phyloP scores from a whole-genome alignment of 2,329 filamentous ascomycete species.

The Incumbomyces delicatus region DNA sequence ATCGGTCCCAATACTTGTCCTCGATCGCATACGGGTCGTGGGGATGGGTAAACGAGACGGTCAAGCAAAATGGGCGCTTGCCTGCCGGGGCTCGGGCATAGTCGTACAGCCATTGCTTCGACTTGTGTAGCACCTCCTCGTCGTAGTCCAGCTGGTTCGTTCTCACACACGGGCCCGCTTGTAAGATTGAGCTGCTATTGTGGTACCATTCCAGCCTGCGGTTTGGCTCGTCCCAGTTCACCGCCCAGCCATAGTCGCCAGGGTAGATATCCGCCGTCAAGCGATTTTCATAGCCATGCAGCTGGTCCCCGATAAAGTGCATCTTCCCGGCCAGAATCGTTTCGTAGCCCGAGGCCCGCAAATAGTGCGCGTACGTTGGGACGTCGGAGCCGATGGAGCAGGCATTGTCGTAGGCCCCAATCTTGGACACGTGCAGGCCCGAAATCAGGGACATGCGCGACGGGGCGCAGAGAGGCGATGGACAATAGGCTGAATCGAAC shows the following conservation, averaged over 20 bases:
- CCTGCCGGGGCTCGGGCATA: conserved; percentile 67
- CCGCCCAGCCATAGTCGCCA: conserved; percentile 86
- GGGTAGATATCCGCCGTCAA: conserved; percentile 95
- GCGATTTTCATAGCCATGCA: conserved; percentile 86
- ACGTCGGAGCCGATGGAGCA: conserved; percentile 72
- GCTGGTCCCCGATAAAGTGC: conserved; percentile 92
- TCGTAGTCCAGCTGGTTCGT: conserved; percentile 96
- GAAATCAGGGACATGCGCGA: conserved; percentile 93
- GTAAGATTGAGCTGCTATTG: conserved; percentile 85
- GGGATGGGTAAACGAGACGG: conserved; percentile 85
- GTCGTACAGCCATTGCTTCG: conserved; percentile 81
- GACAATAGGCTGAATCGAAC: conserved; percentile 91
- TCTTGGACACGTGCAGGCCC: conserved; percentile 81
- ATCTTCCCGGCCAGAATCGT: conserved; percentile 90
- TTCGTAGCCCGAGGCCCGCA: conserved; percentile 76
- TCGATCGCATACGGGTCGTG: conserved; percentile 94
- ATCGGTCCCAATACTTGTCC: conserved; percentile 84
- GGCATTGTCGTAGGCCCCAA: conserved; percentile 86
- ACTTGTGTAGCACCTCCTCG: conserved; percentile 89
- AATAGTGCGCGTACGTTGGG: conserved; percentile 86
- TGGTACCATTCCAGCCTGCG: conserved; percentile 85
- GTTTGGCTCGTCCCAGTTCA: conserved; percentile 85
- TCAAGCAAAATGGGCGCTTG: conserved; percentile 73
- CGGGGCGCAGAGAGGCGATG: conserved; percentile 82
- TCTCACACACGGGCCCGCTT: conserved; percentile 77